These are phyloP conservation scores for Apiotrichum veenhuisii DNA, from an alignment of 1,284 basidiomycete genomes.

Conservation along the genomic window DNA sequence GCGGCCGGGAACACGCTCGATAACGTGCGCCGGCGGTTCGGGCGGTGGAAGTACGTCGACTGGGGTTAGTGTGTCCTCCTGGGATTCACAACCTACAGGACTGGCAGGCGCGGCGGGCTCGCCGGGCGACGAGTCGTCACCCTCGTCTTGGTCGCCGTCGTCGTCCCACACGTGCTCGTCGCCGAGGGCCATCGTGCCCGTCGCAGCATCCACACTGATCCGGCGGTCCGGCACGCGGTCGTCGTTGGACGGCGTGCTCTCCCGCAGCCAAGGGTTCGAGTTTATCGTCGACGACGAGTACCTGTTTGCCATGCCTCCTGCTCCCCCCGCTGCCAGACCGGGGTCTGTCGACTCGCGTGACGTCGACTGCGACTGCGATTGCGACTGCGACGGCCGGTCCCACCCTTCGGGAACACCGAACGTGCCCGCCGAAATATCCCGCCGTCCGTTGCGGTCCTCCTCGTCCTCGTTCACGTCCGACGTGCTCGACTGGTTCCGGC, in stretches of 20 bases:
- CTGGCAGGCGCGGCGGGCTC: constrained; percentile 13
- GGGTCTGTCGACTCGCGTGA: neutral
- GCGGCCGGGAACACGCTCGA: no score
- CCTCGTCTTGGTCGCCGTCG: constrained; percentile 40
- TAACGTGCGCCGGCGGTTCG: constrained; percentile 21
- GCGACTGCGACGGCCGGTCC: constrained; percentile 1
- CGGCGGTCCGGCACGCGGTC: neutral
- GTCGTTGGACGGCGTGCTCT: constrained; percentile 17
- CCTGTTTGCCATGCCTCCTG: neutral
- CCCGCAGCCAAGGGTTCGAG: constrained; percentile 41
- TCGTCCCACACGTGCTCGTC: constrained; percentile 62
- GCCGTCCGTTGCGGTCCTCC: neutral
- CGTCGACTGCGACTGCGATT: neutral
- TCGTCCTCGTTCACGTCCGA: neutral
- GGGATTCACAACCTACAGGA: constrained; percentile 9
- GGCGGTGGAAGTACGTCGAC: constrained; percentile 49
- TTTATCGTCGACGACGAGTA: constrained; percentile 6
- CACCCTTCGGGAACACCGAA: constrained; percentile 28
- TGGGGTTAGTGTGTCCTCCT: constrained; percentile 43
- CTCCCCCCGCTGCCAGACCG: neutral
- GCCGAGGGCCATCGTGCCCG: constrained; percentile 74
- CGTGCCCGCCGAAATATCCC: neutral
- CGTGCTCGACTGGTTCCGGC: constrained; percentile 22
- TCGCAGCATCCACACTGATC: constrained; percentile 33
- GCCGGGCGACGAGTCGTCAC: constrained; percentile 36